Evolutionary conservation across 805 yeast species (phyloP), one percentile per base, ranked within the genome.

Genomic region (Isabelozyma rhagii): DNA sequence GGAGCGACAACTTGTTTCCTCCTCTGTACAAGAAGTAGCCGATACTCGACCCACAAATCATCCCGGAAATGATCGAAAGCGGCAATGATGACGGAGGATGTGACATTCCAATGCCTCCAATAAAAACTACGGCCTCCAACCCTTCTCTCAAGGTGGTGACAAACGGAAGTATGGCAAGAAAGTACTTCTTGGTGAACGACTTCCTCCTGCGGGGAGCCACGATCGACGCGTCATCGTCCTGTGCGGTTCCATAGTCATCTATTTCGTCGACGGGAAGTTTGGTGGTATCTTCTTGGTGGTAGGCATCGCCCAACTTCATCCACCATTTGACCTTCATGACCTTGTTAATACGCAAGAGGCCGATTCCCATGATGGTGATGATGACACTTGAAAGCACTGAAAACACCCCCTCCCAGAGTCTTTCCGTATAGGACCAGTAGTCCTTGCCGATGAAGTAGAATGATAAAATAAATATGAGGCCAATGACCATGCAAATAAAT

Each of bases 101-200:
- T 36, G 83, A 81, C 51, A 88, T 82, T 3, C 78, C 78, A 41
- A 91, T 84, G 27, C 97, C 97, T 3, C 97, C 97, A 41, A 91
- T 78, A 59, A 91, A 91, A 2, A 91, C 94, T 38, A 91, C 91
- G 0, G 97, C 97, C 66, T 91, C 97, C 47, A 91, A 71, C 1
- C 97, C 96, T 67, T 91, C 97, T 62, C 97, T 80, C 45, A 91
- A 71, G 4, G 96, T 85, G 1, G 97, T 91, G 44, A 91, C 78
- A 59, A 91, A 84, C 0, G 97, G 97, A 40, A 90, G 69, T 36
- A 90, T 73, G 52, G 86, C 88, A 65, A 87, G 70, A 3, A 93
- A 84, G 62, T 89, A 85, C 59, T 78, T 80, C 52, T 82, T 82
- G 42, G 79, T 62, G 52, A 77, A 78, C 34, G 49, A 18, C n/a